phyloP scores from a whole-genome alignment of 345 rosid species.

The Chamaenerion angustifolium region DNA sequence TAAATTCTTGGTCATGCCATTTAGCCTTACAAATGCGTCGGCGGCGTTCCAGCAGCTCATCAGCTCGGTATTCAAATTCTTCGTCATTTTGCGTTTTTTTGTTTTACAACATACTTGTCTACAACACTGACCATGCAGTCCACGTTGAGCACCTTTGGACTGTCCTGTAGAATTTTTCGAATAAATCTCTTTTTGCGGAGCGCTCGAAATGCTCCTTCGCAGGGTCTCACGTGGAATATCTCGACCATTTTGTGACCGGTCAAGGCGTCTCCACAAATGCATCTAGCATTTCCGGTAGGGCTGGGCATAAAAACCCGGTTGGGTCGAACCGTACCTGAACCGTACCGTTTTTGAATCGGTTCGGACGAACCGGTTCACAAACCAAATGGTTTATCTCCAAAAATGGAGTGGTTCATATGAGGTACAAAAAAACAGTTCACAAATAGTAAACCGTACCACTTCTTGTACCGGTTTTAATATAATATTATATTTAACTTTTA shows the following conservation, averaged over 20 bases:
- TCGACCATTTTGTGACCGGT: background rate
- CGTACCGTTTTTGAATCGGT: too few species aligned
- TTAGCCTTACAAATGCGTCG: background rate
- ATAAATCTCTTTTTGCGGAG: background rate
- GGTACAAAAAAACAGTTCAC: too few species aligned
- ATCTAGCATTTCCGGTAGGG: too few species aligned
- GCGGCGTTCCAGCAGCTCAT: background rate
- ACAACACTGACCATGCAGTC: background rate
- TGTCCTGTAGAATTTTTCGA: background rate
- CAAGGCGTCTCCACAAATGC: background rate
- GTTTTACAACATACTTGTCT: conserved; percentile 3
- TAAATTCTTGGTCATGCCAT: too few species aligned
- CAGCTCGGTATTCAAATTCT: background rate
- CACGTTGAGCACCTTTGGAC: background rate
- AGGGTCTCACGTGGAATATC: background rate
- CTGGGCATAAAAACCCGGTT: too few species aligned
- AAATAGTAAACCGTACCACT: too few species aligned
- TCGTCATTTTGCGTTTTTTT: background rate
- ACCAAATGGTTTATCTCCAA: too few species aligned
- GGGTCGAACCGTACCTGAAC: too few species aligned
- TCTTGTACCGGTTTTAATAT: too few species aligned
- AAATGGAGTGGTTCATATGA: too few species aligned
- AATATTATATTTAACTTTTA: too few species aligned
- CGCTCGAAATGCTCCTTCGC: conserved; percentile 4
- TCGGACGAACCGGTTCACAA: too few species aligned